A percentile compares a stretch with the other conserved stretches of the same genome.
These are phyloP conservation scores for Apiospora hydei DNA, from an alignment of 2,329 filamentous ascomycete species.

Conservation along the genomic window DNA sequence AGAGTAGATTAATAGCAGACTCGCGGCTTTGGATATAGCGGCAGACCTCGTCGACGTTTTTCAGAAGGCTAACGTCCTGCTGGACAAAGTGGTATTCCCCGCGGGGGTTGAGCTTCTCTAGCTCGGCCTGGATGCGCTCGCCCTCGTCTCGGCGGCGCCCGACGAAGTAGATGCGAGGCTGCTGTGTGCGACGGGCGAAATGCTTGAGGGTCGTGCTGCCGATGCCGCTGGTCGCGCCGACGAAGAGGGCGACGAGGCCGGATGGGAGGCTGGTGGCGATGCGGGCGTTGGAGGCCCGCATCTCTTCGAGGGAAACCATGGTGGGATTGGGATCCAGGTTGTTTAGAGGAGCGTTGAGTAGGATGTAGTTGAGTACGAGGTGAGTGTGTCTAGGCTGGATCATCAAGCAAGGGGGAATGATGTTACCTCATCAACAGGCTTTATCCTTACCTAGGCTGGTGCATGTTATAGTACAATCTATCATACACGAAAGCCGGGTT, in stretches of 20 bases:
- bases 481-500: too few relatives aligned
- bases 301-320: conserved; percentile 31
- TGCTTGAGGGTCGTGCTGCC: conserved; percentile 55
- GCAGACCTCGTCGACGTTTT: conserved; percentile 28
- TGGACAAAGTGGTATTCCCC: background rate
- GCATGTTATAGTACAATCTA: too few relatives aligned
- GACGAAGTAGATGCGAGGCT: conserved; percentile 38
- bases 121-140: background rate
- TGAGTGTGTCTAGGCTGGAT: too few relatives aligned
- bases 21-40: conserved; percentile 13
- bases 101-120: background rate
- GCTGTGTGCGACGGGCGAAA: conserved; percentile 49
- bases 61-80: background rate
- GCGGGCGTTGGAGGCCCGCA: conserved; percentile 48
- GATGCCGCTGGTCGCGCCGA: conserved; percentile 63
- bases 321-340: background rate
- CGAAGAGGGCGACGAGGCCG: conserved; percentile 55
- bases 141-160: background rate
- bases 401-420: background rate
- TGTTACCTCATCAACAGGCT: background rate
- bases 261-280: conserved; percentile 38
- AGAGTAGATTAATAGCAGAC: background rate
- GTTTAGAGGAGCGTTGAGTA: too few relatives aligned
- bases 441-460: too few relatives aligned
- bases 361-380: too few relatives aligned